Evolutionary conservation across 495 filamentous ascomycete species (phyloP).

Genomic region (Penicillium waksmanii): DNA sequence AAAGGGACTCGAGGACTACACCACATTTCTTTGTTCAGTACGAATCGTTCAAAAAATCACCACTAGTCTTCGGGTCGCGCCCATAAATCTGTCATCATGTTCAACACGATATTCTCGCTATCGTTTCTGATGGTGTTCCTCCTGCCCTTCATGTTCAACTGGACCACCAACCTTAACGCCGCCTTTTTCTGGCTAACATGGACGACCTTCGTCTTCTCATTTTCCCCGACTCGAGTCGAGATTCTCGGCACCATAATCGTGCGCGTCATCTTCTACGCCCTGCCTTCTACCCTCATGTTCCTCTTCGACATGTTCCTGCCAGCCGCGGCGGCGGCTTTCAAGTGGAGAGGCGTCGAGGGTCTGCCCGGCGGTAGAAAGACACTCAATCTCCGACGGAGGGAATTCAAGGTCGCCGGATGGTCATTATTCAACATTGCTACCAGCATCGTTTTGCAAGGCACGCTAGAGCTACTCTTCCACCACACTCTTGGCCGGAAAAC

Average conservation of each 20-base stretch:
- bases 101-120: conserved; percentile 70
- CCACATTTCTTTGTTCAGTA: not conserved
- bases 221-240: conserved; percentile 76
- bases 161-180: conserved; percentile 79
- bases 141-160: conserved; percentile 58
- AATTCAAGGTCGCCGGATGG: conserved; percentile 54
- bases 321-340: conserved; percentile 65
- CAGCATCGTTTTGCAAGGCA: conserved; percentile 57
- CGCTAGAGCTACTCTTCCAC: conserved; percentile 59
- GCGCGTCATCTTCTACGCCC: conserved; percentile 71
- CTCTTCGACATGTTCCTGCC: conserved; percentile 73
- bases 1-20: not conserved
- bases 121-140: conserved; percentile 70
- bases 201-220: conserved; percentile 79
- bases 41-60: not conserved
- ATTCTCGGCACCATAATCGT: conserved; percentile 67
- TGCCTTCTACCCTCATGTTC: conserved; percentile 75
- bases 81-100: conserved; percentile 19
- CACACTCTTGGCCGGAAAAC: conserved; percentile 54
- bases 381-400: conserved; percentile 33
- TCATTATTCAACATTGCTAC: conserved; percentile 68
- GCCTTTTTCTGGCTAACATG: conserved; percentile 91
- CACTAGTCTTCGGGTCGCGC: not conserved
- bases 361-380: conserved; percentile 62
- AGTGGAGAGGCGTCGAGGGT: conserved; percentile 66